phyloP scores from a whole-genome alignment of 139 green algal species.

The Raphidocelis subcapitata region DNA sequence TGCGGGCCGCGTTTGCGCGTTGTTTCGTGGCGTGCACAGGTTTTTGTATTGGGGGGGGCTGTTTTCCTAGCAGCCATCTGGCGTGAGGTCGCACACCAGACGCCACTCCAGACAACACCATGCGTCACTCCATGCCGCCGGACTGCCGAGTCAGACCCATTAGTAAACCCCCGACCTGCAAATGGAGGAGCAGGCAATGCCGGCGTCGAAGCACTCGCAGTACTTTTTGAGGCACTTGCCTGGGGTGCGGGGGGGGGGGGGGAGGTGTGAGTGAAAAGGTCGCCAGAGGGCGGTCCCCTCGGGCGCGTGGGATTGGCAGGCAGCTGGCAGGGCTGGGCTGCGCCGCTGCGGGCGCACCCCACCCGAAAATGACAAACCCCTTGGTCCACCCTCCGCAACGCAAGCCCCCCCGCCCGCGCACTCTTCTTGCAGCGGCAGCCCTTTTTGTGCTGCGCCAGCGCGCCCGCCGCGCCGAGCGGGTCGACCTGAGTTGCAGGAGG shows the following conservation, averaged over 20 bases:
- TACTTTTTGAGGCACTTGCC: constrained; percentile 65
- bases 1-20: neutral
- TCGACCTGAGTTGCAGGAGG: neutral
- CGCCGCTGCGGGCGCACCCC: too few relatives aligned
- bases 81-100: neutral
- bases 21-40: neutral
- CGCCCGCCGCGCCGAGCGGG: neutral
- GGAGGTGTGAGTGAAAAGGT: neutral
- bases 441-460: constrained; percentile 49
- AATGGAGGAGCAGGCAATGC: constrained; percentile 52
- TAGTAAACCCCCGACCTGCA: constrained; percentile 60
- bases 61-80: neutral
- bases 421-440: constrained; percentile 68
- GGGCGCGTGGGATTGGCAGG: too few relatives aligned
- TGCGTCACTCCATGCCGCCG: neutral
- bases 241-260: neutral
- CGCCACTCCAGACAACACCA: neutral
- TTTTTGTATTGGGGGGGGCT: too few relatives aligned
- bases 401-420: too few relatives aligned
- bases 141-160: neutral
- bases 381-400: too few relatives aligned
- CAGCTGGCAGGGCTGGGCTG: too few relatives aligned
- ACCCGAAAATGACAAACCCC: too few relatives aligned
- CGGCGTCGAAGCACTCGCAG: constrained; percentile 73
- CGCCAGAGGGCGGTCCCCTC: neutral